Evolutionary conservation across 805 yeast species (phyloP).

Genomic region (Cyberlindnera nakhonratchasimensis): DNA sequence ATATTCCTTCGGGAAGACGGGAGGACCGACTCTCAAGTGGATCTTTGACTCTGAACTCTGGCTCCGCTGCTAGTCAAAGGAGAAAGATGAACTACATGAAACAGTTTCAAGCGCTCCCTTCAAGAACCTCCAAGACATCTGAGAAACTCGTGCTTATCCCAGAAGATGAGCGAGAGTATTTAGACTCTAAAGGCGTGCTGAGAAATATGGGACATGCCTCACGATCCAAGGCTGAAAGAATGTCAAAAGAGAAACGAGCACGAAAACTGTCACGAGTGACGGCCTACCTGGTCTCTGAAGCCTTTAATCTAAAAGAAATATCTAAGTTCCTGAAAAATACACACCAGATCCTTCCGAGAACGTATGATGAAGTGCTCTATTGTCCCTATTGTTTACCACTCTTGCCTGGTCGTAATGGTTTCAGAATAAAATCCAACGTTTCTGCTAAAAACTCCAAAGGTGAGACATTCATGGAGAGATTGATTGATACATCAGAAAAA

Average conservation of each 20-base stretch:
- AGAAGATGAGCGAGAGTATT: conserved; percentile 31
- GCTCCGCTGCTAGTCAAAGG: conserved; percentile 10
- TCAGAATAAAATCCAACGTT: conserved; percentile 64
- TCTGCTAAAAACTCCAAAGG: conserved; percentile 39
- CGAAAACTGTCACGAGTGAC: conserved; percentile 79
- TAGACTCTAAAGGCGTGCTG: conserved; percentile 6
- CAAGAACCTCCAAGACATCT: conserved; percentile 81
- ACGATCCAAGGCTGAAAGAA: conserved; percentile 45
- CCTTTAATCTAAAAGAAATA: conserved; percentile 61
- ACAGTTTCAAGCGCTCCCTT: conserved; percentile 52
- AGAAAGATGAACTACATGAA: conserved; percentile 37
- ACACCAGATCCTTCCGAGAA: conserved; percentile 82
- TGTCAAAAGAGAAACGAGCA: conserved; percentile 44
- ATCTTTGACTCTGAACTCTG: conserved; percentile 21
- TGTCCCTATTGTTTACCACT: conserved; percentile 87
- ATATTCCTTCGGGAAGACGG: conserved; percentile 72
- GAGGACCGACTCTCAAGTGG: conserved; percentile 41
- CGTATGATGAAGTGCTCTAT: conserved; percentile 90
- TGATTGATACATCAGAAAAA: conserved; percentile 78
- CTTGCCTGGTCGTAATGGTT: conserved; percentile 79
- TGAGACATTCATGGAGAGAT: conserved; percentile 58
- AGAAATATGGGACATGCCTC: conserved; percentile 6
- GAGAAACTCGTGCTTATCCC: conserved; percentile 88
- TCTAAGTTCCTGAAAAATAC: conserved; percentile 59
- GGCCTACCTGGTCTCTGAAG: conserved; percentile 87